Evolutionary conservation across 805 yeast genomes (phyloP).

Genomic region (Ogataea trehalophila): DNA sequence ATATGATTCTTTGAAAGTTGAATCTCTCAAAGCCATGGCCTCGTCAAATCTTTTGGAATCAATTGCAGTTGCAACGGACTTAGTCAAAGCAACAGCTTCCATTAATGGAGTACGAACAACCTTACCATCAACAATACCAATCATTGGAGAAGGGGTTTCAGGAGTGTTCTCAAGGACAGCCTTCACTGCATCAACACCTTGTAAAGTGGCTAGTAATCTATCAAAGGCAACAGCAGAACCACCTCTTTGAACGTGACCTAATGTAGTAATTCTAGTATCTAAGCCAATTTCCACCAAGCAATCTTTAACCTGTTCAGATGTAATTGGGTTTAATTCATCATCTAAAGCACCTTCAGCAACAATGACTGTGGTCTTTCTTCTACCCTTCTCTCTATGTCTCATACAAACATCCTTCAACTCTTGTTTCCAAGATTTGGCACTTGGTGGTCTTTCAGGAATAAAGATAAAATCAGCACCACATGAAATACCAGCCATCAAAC

Average conservation of each 20-base stretch:
- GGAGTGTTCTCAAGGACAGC: constrained; percentile 89
- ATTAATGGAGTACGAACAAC: constrained; percentile 79
- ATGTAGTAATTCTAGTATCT: constrained; percentile 90
- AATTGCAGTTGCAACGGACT: constrained; percentile 88
- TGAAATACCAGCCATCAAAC: constrained; percentile 94
- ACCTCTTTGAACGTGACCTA: constrained; percentile 98
- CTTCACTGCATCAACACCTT: constrained; percentile 95
- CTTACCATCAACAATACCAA: constrained; percentile 83
- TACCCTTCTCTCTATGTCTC: constrained; percentile 81
- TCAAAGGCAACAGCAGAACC: constrained; percentile 97
- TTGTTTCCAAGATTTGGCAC: constrained; percentile 68
- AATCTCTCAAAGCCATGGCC: constrained; percentile 83
- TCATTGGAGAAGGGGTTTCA: constrained; percentile 90
- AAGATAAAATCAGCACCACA: constrained; percentile 93
- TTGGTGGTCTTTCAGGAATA: constrained; percentile 86
- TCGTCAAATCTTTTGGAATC: constrained; percentile 70
- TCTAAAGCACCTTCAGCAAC: constrained; percentile 98
- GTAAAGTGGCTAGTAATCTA: constrained; percentile 85
- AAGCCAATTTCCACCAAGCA: constrained; percentile 79
- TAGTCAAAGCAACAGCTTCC: constrained; percentile 84
- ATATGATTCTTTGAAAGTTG: constrained; percentile 80
- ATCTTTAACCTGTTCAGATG: constrained; percentile 74
- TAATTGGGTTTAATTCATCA: constrained; percentile 71
- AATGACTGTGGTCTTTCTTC: constrained; percentile 91
- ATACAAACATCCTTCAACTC: constrained; percentile 70